A percentile compares a stretch with the other conserved stretches of the same genome.
Evolutionary conservation across 75 land plant species (phyloP).

Genomic region (Isoetes taiwanensis): DNA sequence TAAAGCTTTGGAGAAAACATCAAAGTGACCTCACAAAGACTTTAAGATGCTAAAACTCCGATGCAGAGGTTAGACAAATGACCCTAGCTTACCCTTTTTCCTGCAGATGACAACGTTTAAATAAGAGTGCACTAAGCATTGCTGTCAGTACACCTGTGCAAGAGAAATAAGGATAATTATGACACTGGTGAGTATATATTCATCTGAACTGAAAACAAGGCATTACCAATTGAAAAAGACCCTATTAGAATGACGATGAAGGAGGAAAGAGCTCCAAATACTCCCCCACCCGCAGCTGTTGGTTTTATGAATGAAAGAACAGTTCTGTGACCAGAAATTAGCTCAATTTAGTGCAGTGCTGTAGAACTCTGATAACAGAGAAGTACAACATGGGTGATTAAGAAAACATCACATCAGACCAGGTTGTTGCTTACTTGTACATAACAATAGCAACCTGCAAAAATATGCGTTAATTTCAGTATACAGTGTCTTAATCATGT

Average conservation of each 20-base stretch:
- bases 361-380: neutral
- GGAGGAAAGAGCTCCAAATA: constrained; percentile 13
- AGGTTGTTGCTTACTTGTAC: constrained; percentile 14
- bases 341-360: neutral
- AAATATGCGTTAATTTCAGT: neutral
- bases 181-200: neutral
- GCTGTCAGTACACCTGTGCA: constrained; percentile 17
- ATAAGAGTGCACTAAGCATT: constrained; percentile 19
- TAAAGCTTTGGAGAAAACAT: neutral
- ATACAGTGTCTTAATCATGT: neutral
- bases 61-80: too few species aligned
- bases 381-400: neutral
- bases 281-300: constrained; percentile 8
- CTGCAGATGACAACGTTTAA: constrained; percentile 22
- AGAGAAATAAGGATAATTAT: neutral
- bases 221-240: constrained; percentile 23
- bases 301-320: constrained; percentile 16
- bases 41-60: neutral
- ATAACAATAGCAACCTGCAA: constrained; percentile 27
- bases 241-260: constrained; percentile 22
- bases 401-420: neutral
- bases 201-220: neutral
- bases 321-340: constrained; percentile 9
- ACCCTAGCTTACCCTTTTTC: constrained; percentile 25
- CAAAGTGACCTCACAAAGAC: neutral